A percentile compares a stretch with the other conserved stretches of the same genome.
phyloP scores from a whole-genome alignment of 139 green algal genomes.

The Monoraphidium neglectum region DNA sequence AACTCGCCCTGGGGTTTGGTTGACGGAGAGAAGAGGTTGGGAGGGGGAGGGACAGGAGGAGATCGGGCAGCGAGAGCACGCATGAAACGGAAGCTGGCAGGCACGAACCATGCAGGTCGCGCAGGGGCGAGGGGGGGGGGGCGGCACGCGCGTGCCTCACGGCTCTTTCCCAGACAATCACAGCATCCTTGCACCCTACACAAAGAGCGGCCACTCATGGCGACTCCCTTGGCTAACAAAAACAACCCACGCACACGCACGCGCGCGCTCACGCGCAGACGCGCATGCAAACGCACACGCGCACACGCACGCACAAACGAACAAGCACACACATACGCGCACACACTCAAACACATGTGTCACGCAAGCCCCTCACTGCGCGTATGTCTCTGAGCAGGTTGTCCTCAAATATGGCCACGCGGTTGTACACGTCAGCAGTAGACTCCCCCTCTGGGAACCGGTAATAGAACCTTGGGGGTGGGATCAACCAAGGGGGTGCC shows the following conservation, averaged over 20 bases:
- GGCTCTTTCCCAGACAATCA: too few species aligned
- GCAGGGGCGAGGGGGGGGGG: too few species aligned
- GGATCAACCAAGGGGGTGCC: not conserved
- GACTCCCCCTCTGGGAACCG: conserved; percentile 82
- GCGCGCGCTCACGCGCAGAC: too few species aligned
- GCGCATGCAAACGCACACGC: too few species aligned
- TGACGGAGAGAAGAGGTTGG: too few species aligned
- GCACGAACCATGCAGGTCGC: not conserved
- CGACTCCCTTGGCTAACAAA: too few species aligned
- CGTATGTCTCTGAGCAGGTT: conserved; percentile 27
- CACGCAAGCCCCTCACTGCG: conserved; percentile 2
- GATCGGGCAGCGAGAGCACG: not conserved
- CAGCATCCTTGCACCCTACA: too few species aligned
- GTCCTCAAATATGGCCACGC: conserved; percentile 76
- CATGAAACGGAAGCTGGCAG: not conserved
- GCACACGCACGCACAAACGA: not conserved
- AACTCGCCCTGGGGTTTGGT: conserved; percentile 56
- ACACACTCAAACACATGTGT: not conserved
- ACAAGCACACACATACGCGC: not conserved
- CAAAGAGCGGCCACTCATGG: too few species aligned
- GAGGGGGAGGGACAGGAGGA: conserved; percentile 56
- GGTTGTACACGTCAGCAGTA: conserved; percentile 85
- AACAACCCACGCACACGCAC: too few species aligned
- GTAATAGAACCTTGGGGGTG: conserved; percentile 65
- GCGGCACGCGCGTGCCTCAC: too few species aligned